These are phyloP conservation scores for Candida incommunis DNA, from an alignment of 805 yeast species.

Conservation along the genomic window DNA sequence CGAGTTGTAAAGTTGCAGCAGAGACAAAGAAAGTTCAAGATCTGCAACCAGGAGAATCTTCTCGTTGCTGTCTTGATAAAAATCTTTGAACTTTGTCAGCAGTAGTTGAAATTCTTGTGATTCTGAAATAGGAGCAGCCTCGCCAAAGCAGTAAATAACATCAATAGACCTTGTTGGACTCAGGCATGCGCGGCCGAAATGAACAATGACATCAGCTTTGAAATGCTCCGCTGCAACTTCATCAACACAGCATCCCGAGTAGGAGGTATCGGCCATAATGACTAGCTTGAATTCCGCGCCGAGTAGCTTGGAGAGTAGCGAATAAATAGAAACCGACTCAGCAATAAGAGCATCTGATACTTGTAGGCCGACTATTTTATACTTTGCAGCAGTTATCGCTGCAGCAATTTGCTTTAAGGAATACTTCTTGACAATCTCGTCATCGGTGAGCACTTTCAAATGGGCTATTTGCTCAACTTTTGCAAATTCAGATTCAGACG, in stretches of 20 bases:
- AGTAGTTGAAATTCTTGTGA: conserved; percentile 20
- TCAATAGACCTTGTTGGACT: conserved; percentile 62
- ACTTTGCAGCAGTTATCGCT: conserved; percentile 26
- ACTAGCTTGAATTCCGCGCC: conserved; percentile 30
- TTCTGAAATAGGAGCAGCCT: conserved; percentile 32
- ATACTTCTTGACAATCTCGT: conserved; percentile 14
- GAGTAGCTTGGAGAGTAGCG: conserved; percentile 18
- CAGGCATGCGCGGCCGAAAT: conserved; percentile 90
- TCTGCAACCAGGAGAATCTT: conserved; percentile 52
- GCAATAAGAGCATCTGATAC: conserved; percentile 73
- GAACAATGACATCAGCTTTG: conserved; percentile 68
- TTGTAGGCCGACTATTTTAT: conserved; percentile 58
- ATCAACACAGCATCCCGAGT: conserved; percentile 90
- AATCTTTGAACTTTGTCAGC: conserved; percentile 24
- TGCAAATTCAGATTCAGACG: conserved; percentile 57
- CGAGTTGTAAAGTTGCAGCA: conserved; percentile 26
- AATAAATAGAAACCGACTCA: conserved; percentile 63
- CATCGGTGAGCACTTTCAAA: conserved; percentile 3
- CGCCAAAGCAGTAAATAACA: conserved; percentile 61
- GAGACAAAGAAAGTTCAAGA: conserved; percentile 41
- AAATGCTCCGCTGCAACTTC: conserved; percentile 96
- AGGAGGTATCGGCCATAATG: conserved; percentile 90
- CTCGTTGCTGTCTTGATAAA: conserved; percentile 28
- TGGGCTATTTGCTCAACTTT: conserved; percentile 22
- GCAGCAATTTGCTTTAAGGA: conserved; percentile 26